Evolutionary conservation across 495 filamentous ascomycete genomes (phyloP), one percentile per base, ranked within the genome.

Genomic region (Talaromyces adpressus): DNA sequence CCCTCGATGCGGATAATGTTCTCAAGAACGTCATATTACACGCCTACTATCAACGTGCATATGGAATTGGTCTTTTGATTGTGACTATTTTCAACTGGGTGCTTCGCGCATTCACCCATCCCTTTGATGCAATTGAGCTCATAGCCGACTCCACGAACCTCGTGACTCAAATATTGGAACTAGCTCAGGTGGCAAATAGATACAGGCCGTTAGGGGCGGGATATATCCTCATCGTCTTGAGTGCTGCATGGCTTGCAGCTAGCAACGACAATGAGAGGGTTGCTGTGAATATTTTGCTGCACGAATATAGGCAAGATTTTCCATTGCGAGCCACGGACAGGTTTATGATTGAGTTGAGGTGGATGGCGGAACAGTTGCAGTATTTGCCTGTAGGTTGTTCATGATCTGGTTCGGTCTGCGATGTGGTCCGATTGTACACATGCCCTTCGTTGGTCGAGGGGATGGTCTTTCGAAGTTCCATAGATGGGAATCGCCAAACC

Each of bases 191-290:
- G 0, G 68, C 71, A 0, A 59, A 59, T 9, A 63, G 62, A 0
- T 75, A 73, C 57, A 61, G 74, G 20, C 77, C 77, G 3, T 63
- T 80, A 29, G 77, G 72, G 4, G 61, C 76, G 12, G 68, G 63
- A 9, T 77, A 73, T 66, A 61, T 77, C 2, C 23, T 70, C 9
- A n/a, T 76, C 16, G 70, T 68, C 29, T 63, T 77, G 14, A 45
- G 62, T 4, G 62, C 65, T 14, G 74, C 76, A 7, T 75, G 71
- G 72, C 58, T 67, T 8, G 70, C 69, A 18, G 72, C 67, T 18
- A 52, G 57, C 2, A 69, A 77, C 41, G 51, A 52, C 11, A 27
- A 49, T 2, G 36, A 72, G 20, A 62, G 67, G 34, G 32, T 27
- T 2, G 62, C 58, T 18, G 25, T 76, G 5, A 22, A 68, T 30